These are phyloP conservation scores for Trichoderma sp. DNA, from an alignment of 2,329 filamentous ascomycete genomes.

Conservation along the genomic window DNA sequence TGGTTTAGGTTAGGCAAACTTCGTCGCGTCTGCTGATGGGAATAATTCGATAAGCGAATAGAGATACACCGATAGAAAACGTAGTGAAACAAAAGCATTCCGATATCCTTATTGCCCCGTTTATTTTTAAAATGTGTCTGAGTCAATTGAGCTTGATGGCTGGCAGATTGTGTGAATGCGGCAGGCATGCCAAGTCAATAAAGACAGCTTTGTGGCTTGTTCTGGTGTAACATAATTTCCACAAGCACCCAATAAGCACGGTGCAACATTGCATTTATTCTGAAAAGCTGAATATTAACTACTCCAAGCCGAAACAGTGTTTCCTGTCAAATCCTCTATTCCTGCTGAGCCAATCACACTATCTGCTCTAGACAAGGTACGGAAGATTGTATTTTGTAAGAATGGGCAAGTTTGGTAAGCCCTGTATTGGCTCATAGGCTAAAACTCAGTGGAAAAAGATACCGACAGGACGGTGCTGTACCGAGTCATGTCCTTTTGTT, in stretches of 20 bases:
- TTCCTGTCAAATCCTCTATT: not conserved
- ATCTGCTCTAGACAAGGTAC: not conserved
- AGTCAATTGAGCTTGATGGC: not conserved
- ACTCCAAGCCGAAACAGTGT: not conserved
- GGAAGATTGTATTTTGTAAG: not conserved
- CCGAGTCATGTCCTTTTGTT: not conserved
- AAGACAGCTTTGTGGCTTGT: not conserved
- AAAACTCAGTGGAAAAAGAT: too few species aligned
- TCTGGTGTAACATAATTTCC: too few species aligned
- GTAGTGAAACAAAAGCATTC: not conserved
- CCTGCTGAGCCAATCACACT: too few species aligned
- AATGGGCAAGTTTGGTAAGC: too few species aligned
- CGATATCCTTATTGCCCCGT: not conserved
- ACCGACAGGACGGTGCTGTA: too few species aligned
- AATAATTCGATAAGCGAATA: not conserved
- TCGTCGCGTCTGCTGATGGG: too few species aligned
- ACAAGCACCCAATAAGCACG: not conserved
- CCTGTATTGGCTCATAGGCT: too few species aligned
- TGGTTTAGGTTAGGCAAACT: not conserved
- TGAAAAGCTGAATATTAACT: not conserved
- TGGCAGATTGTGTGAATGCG: not conserved
- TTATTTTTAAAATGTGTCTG: not conserved
- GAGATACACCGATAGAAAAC: not conserved
- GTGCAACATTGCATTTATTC: too few species aligned
- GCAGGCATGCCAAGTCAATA: not conserved